Conservation (phyloP, 495 filamentous ascomycete species). For the Haplographium delicatum region DNA sequence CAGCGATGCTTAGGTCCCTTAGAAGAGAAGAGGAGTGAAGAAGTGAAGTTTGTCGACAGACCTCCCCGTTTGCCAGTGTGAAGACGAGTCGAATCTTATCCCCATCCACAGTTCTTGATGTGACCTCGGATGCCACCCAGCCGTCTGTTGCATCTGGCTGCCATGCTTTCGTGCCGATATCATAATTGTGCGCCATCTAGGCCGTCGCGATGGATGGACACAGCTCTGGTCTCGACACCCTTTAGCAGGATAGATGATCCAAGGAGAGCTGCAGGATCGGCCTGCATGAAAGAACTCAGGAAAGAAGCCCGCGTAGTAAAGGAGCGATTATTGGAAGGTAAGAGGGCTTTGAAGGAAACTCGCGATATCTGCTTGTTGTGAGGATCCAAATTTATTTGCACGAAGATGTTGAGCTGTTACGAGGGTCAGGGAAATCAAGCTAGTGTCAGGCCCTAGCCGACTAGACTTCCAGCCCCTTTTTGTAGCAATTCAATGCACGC, state of each 20-base stretch:
- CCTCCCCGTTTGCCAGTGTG: conserved; percentile 87
- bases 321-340: background rate
- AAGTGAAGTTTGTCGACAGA: no score
- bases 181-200: conserved; percentile 89
- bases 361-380: background rate
- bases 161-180: conserved; percentile 97
- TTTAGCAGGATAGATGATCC: conserved; percentile 15
- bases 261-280: conserved; percentile 9
- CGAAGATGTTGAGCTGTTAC: no score
- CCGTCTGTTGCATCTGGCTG: conserved; percentile 93
- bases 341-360: background rate
- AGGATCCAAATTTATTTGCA: conserved; percentile 6
- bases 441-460: no score
- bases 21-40: no score
- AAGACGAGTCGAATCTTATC: conserved; percentile 85
- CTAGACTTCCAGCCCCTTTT: no score
- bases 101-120: conserved; percentile 77
- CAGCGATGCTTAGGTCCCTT: no score
- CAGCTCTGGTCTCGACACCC: conserved; percentile 16
- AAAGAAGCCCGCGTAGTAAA: background rate
- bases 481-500: no score
- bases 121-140: conserved; percentile 94
- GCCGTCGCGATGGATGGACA: conserved; percentile 22
- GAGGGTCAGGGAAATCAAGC: no score
- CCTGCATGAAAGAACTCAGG: conserved; percentile 21